Evolutionary conservation across 257 asterid genomes (phyloP).

Genomic region (Jacaranda mimosifolia): DNA sequence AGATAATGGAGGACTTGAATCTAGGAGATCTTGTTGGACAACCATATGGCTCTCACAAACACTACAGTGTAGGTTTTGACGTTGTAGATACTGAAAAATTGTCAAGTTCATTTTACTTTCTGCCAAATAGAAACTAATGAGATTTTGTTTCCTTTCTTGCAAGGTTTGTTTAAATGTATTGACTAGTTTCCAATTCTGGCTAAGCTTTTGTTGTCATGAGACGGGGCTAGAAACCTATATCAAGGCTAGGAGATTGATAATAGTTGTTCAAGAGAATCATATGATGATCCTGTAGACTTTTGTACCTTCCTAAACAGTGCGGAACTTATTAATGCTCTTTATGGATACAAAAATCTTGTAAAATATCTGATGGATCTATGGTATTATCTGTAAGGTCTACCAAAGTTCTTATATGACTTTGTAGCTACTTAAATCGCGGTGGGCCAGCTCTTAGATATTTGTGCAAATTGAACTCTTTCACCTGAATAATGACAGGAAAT

Average conservation of each 20-base stretch:
- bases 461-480: background rate
- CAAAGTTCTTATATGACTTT: slow-evolving; percentile 21
- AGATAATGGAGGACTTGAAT: slow-evolving; percentile 81
- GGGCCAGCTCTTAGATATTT: slow-evolving; percentile 14
- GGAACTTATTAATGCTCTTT: background rate
- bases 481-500: background rate
- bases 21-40: slow-evolving; percentile 80
- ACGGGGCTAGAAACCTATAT: slow-evolving; percentile 18
- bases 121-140: slow-evolving; percentile 19
- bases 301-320: background rate
- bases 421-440: slow-evolving; percentile 13
- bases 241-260: slow-evolving; percentile 5
- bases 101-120: slow-evolving; percentile 17
- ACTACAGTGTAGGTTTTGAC: slow-evolving; percentile 69
- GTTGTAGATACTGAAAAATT: slow-evolving; percentile 22
- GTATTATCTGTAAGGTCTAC: slow-evolving; percentile 13
- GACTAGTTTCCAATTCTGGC: background rate
- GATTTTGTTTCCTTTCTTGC: slow-evolving; percentile 31
- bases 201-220: background rate
- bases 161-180: background rate
- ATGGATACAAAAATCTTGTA: background rate
- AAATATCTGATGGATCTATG: background rate
- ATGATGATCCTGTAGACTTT: slow-evolving; percentile 9
- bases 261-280: slow-evolving; percentile 22
- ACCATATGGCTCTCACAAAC: slow-evolving; percentile 91